A percentile compares a stretch with the other conserved stretches of the same genome.
Conservation (phyloP, 2,329 filamentous ascomycete species). For the Ophiocordyceps robertsii region DNA sequence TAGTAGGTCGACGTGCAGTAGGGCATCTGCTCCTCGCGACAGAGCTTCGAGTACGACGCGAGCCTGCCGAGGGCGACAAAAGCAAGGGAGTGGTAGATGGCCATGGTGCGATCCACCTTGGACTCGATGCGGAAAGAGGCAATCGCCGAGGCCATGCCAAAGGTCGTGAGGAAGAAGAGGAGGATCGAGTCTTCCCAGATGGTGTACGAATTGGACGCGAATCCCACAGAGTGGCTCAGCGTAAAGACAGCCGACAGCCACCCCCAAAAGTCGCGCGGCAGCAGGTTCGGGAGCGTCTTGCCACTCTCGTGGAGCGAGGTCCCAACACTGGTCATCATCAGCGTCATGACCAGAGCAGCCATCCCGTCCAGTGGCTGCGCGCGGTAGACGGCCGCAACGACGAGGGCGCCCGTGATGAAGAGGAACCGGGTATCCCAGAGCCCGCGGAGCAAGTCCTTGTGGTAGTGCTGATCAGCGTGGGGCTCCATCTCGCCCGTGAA, state of each 20-base stretch:
- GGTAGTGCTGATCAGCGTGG: conserved; percentile 22
- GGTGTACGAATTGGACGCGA: conserved; percentile 94
- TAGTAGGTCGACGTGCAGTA: conserved; percentile 95
- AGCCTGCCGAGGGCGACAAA: conserved; percentile 70
- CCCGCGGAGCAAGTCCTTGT: conserved; percentile 20
- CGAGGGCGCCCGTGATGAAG: conserved; percentile 14
- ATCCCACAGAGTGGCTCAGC: conserved; percentile 78
- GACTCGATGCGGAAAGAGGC: conserved; percentile 62
- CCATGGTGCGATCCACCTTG: conserved; percentile 56
- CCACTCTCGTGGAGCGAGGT: conserved; percentile 28
- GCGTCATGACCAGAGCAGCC: conserved; percentile 23
- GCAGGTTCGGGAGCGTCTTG: conserved; percentile 33
- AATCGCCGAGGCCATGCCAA: conserved; percentile 62
- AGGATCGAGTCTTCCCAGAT: conserved; percentile 98
- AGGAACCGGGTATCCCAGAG: conserved; percentile 21
- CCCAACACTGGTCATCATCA: conserved; percentile 27
- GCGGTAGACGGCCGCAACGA: conserved; percentile 16
- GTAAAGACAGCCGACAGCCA: conserved; percentile 74
- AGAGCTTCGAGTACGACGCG: conserved; percentile 80
- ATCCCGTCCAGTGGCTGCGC: conserved; percentile 18
- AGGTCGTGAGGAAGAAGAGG: conserved; percentile 80
- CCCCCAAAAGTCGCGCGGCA: conserved; percentile 76
- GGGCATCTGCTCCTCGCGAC: conserved; percentile 96
- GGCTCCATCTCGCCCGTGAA: conserved; percentile 23
- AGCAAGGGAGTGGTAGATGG: conserved; percentile 70